A percentile compares a stretch with the other conserved stretches of the same genome.
Evolutionary conservation across 148 eudicot genomes (phyloP).

Genomic region (Salicornia ramosissima): DNA sequence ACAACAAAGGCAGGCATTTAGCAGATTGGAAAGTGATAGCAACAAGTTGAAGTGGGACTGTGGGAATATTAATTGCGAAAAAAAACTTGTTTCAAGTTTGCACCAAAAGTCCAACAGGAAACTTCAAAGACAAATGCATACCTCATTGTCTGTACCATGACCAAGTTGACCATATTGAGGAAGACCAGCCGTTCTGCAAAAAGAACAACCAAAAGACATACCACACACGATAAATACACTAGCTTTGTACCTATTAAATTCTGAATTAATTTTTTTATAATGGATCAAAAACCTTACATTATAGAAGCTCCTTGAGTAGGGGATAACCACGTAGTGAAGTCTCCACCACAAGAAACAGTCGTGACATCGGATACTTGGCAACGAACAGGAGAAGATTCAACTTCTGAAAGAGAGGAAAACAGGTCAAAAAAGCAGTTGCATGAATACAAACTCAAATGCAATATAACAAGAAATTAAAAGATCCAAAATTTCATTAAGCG

Average conservation of each 20-base stretch:
- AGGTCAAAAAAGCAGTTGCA: background rate
- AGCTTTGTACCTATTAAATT: background rate
- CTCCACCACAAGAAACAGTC: conserved; percentile 70
- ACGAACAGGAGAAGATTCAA: conserved; percentile 79
- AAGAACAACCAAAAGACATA: background rate
- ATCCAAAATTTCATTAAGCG: background rate
- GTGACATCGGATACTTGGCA: conserved; percentile 73
- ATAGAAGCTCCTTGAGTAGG: conserved; percentile 79
- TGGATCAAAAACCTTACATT: conserved; percentile 56
- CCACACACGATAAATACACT: background rate
- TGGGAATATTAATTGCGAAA: too few relatives aligned
- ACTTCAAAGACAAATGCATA: conserved; percentile 17
- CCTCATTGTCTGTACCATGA: conserved; percentile 98
- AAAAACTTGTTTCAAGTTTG: background rate
- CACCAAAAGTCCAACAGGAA: background rate
- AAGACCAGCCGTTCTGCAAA: conserved; percentile 86
- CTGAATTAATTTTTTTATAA: background rate
- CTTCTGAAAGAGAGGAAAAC: conserved; percentile 44
- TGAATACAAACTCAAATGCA: background rate
- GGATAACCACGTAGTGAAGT: conserved; percentile 84
- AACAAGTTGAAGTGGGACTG: too few relatives aligned
- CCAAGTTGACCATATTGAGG: conserved; percentile 99
- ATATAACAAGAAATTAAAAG: background rate
- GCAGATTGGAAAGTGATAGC: too few relatives aligned
- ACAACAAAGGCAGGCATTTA: background rate